These are phyloP conservation scores for Balansia obtecta DNA, from an alignment of 2,329 filamentous ascomycete genomes.

Conservation along the genomic window DNA sequence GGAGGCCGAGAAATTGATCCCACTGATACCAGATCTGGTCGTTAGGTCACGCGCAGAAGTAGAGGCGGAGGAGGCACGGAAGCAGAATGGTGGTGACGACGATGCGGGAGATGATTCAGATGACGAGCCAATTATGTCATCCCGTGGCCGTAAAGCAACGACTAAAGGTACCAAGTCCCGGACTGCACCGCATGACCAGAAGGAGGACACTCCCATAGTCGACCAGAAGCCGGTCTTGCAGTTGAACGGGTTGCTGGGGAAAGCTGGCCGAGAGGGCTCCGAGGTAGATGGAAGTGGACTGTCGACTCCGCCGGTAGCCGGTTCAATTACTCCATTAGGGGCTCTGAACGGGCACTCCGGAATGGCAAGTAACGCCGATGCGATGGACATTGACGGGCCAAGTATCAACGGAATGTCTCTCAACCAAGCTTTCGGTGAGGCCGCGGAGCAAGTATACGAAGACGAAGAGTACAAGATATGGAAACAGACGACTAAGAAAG, in stretches of 20 bases:
- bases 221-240: constrained; percentile 65
- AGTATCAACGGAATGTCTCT: constrained; percentile 54
- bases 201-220: constrained; percentile 65
- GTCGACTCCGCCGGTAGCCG: constrained; percentile 63
- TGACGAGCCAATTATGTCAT: constrained; percentile 97
- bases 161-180: constrained; percentile 68
- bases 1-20: constrained; percentile 92
- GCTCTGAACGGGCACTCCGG: constrained; percentile 55
- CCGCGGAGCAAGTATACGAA: constrained; percentile 64
- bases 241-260: constrained; percentile 49
- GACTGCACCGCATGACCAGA: constrained; percentile 59
- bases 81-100: constrained; percentile 74
- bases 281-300: constrained; percentile 80
- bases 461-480: constrained; percentile 96
- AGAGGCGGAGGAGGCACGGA: constrained; percentile 73
- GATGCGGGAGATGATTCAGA: constrained; percentile 85
- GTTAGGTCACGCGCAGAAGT: constrained; percentile 89
- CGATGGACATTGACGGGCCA: constrained; percentile 76
- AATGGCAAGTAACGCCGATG: constrained; percentile 63
- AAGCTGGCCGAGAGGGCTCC: constrained; percentile 54
- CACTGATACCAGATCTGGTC: constrained; percentile 83
- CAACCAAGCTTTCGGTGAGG: constrained; percentile 50
- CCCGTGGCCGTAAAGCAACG: constrained; percentile 71
- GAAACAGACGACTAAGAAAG: constrained; percentile 98
- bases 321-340: constrained; percentile 59